Base-by-base conservation (phyloP, 2,329 filamentous ascomycete genomes). In the Fusarium transvaalense region DNA sequence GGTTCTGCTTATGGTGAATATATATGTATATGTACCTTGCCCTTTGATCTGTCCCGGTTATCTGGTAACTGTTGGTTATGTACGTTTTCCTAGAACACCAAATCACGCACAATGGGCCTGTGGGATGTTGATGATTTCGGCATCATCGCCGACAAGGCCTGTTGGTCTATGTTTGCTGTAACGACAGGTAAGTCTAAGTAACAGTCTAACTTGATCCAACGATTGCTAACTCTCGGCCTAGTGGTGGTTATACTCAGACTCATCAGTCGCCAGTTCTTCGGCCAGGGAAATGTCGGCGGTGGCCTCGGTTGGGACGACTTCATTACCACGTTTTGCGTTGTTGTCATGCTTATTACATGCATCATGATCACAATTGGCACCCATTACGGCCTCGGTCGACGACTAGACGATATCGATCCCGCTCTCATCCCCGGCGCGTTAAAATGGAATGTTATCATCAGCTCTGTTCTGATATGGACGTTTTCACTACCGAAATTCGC, bases 401-500 rank as follows among this genome's bases (percentile, higher is more conserved):
- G 64, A 25, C 56, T 70, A 42, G 25, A 43, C 1, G 48, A 53
- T 3, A 52, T 61, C 1, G 46, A 51, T 6, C 32, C 34, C 1
- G 3, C 55, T 3, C 37, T 66, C 9, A 43, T 68, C 10, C 48
- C 57, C 27, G 15, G 66, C 10, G 69, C 72, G 13, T 41, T 73
- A 8, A 72, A 68, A 39, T 75, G 71, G 69, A 75, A 74, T 39
- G 61, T 64, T 38, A 73, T 74, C 25, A 73, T 71, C 48, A 74
- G 67, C 59, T 66, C 67, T 10, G 63, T 75, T 17, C 51, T 75
- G 12, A 71, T 75, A 23, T 74, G 71, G 71, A 69, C 71, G 5
- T 74, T 75, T 42, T 74, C 73, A 6, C 57, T 75, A 2, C 73
- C 73, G 10, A 75, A 75, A 9, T 75, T 75, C 45, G 73, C 73